phyloP scores from a whole-genome alignment of 1,139 yeast species.

The Pneumocystis oryctolagi region DNA sequence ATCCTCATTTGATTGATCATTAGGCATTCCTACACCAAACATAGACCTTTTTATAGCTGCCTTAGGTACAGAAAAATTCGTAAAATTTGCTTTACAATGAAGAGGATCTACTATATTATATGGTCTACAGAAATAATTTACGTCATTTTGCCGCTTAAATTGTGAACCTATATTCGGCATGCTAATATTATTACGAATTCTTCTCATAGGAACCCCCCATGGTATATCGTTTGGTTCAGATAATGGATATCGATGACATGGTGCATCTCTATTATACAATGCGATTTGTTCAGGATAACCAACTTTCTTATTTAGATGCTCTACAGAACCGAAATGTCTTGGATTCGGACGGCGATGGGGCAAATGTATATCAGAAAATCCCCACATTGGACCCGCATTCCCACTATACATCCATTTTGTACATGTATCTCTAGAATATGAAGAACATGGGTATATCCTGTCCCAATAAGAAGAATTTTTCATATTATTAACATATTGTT shows the following conservation, averaged over 20 bases:
- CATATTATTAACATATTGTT: neutral
- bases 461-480: neutral
- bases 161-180: neutral
- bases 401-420: neutral
- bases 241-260: neutral
- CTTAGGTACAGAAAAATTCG: neutral
- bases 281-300: neutral
- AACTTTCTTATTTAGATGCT: neutral
- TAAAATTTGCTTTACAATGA: neutral
- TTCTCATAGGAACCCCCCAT: neutral
- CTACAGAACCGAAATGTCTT: neutral
- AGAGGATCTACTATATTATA: neutral
- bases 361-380: neutral
- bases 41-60: neutral
- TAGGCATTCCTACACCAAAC: neutral
- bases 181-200: neutral
- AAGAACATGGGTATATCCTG: neutral
- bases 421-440: neutral
- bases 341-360: neutral
- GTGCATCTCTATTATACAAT: neutral
- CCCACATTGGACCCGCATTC: neutral
- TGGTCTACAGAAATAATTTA: neutral
- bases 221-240: neutral
- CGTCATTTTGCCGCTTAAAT: neutral
- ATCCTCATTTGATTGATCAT: neutral